These are phyloP conservation scores for Phytophthora litchii DNA, from an alignment of 352 stramenopile species.

Conservation along the genomic window DNA sequence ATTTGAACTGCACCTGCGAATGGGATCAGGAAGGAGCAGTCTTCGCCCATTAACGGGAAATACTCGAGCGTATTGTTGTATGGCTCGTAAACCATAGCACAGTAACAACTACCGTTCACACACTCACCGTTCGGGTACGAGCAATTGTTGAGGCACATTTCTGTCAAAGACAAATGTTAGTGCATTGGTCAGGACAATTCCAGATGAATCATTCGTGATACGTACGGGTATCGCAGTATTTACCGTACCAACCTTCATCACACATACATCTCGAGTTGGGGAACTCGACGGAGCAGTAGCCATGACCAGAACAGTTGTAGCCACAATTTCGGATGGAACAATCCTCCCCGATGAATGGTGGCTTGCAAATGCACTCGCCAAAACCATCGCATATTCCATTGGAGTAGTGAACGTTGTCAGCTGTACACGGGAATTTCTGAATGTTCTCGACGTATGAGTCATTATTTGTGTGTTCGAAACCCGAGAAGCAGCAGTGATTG, in stretches of 20 bases:
- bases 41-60: conserved; percentile 78
- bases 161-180: conserved; percentile 18
- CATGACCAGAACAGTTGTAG: conserved; percentile 91
- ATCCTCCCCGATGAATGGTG: conserved; percentile 91
- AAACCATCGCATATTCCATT: conserved; percentile 97
- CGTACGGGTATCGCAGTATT: conserved; percentile 90
- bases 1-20: conserved; percentile 47
- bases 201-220: conserved; percentile 7
- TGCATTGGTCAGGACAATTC: background rate
- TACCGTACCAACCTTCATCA: conserved; percentile 94
- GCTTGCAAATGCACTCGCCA: conserved; percentile 94
- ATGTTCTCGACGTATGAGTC: conserved; percentile 92
- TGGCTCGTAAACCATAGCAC: conserved; percentile 91
- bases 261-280: conserved; percentile 95
- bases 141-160: conserved; percentile 97
- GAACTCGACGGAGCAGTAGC: conserved; percentile 97
- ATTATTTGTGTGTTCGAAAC: conserved; percentile 83
- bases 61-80: conserved; percentile 94
- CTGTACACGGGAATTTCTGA: conserved; percentile 89
- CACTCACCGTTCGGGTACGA: conserved; percentile 96
- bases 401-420: conserved; percentile 86
- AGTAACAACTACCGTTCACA: conserved; percentile 91
- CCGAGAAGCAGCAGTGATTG: conserved; percentile 94
- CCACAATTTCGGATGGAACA: conserved; percentile 95
- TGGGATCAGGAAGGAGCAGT: conserved; percentile 83